A percentile compares a stretch with the other conserved stretches of the same genome.
These are phyloP conservation scores for Cajanus cajan DNA, from an alignment of 306 rosid species.

Conservation along the genomic window DNA sequence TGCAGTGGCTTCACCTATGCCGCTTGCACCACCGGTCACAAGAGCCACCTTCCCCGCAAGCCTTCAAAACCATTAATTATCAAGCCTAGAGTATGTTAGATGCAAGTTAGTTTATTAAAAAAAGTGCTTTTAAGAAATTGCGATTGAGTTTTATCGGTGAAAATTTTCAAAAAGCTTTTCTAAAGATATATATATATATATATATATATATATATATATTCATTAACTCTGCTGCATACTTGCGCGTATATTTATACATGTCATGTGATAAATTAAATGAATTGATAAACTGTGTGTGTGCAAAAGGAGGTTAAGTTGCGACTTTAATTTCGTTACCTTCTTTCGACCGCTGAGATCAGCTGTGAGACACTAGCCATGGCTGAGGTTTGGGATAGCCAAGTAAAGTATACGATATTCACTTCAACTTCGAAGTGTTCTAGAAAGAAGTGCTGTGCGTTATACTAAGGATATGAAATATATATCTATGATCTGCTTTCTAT, in stretches of 20 bases:
- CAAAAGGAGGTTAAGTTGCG: not conserved
- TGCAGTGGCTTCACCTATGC: slow-evolving; percentile 52
- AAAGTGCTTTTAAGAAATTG: too few species aligned
- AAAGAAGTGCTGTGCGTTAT: too few species aligned
- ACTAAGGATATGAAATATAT: too few species aligned
- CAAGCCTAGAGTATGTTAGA: too few species aligned
- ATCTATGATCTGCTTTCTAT: too few species aligned
- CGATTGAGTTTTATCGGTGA: too few species aligned
- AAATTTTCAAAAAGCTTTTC: too few species aligned
- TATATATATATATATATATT: too few species aligned
- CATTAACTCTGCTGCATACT: too few species aligned
- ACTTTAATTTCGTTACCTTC: too few species aligned
- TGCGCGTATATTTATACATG: not conserved
- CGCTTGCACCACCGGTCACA: slow-evolving; percentile 55
- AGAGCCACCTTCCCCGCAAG: slow-evolving; percentile 65
- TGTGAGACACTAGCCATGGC: slow-evolving; percentile 27
- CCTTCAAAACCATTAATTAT: slow-evolving; percentile 23
- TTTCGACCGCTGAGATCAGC: slow-evolving; percentile 32
- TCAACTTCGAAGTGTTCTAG: not conserved
- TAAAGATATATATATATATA: too few species aligned
- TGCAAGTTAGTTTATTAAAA: too few species aligned
- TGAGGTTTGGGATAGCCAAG: not conserved
- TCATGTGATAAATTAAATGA: not conserved
- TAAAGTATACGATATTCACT: not conserved
- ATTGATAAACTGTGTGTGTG: not conserved